Base-by-base conservation (phyloP, 768 basidiomycete species). In the Naematelia encephala region DNA sequence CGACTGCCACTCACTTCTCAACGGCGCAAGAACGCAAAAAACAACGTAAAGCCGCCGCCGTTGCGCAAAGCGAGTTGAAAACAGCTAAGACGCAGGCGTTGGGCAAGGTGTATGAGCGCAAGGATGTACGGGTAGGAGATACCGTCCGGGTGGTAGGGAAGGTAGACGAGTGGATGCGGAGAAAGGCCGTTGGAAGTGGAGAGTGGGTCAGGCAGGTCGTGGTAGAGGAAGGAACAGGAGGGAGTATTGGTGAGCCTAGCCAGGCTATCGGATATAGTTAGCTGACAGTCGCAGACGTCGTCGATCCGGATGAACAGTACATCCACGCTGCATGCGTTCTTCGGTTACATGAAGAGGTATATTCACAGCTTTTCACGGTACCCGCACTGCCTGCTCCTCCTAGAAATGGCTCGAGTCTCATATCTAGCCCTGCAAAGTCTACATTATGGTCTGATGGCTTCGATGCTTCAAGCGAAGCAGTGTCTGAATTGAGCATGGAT, bases 101-200 rank as follows among this genome's bases (percentile, higher is more conserved):
- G 19, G 22, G 43, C 21, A 66, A 63, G 59, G 22, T 39, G 49
- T 73, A 64, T 46, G 39, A 54, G 5, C 22, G 54, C 43, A 58
- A 54, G 27, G 69, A 73, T 48, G 57, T 73, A 0, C 51, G 62
- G 8, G 69, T 70, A 1, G 72, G 72, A 16, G 69, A 74, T 58
- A 64, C 62, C 1, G 63, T 71, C 10, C 45, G 69, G 25, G 48
- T 75, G 4, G 55, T 69, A 10, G 73, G 71, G 4, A 64, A 56
- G 54, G 51, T 75, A 12, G 69, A 77, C 44, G 66, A 72, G 51
- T 66, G 65, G 60, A 29, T 56, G 51, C 55, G 69, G 45, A 51
- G 47, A 49, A 62, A 63, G 44, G 47, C 57, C 10, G 42, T 49
- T 47, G 46, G 62, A 4, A 25, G 49, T n/a, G 52, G 59, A 27